These are phyloP conservation scores for Antitrichia curtipendula DNA, from an alignment of 225 moss, liverwort and hornwort species.

Conservation along the genomic window DNA sequence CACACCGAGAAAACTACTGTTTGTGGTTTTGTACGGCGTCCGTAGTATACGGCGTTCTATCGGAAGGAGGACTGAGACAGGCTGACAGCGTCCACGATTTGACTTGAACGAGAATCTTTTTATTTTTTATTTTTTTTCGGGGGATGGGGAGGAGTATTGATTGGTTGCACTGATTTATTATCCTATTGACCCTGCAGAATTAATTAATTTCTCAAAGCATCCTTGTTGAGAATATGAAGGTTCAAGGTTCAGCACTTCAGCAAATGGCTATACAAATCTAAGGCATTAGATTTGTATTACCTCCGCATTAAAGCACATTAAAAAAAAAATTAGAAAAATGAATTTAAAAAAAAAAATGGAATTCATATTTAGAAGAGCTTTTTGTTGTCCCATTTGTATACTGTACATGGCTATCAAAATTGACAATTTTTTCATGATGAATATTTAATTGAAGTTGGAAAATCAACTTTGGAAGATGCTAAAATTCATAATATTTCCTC, in stretches of 20 bases:
- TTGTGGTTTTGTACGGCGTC: not conserved
- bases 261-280: not conserved
- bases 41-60: not conserved
- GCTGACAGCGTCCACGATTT: not conserved
- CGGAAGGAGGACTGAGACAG: not conserved
- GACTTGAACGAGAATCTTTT: not conserved
- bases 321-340: too few relatives aligned
- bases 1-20: not conserved
- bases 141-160: not conserved
- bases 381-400: not conserved
- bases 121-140: too few relatives aligned
- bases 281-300: not conserved
- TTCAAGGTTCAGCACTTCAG: too few relatives aligned
- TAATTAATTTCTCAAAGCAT: not conserved
- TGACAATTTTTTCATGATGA: too few relatives aligned
- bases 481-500: too few relatives aligned
- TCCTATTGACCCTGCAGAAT: not conserved
- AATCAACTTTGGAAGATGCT: not conserved
- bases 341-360: too few relatives aligned
- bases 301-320: too few relatives aligned
- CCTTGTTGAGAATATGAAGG: not conserved
- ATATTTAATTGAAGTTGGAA: not conserved
- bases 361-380: not conserved
- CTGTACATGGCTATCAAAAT: accelerated
- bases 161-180: not conserved